Conservation (phyloP, 2,329 filamentous ascomycete species). For the Aschersonia sp. region DNA sequence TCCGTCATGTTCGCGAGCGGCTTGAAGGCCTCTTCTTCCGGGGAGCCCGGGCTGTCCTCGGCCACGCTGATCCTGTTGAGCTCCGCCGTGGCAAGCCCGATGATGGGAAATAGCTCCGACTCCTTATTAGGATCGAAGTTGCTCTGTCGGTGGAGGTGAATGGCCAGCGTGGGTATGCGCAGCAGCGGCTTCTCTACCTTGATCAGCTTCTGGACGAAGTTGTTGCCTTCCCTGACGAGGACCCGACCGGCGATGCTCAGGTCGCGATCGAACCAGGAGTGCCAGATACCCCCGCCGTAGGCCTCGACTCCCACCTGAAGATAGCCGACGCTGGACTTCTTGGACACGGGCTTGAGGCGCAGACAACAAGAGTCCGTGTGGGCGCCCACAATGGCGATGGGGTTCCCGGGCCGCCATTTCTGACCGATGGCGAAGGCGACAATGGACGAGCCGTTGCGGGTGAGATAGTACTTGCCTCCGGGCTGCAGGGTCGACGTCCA, state of each 20-base stretch:
- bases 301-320: constrained; percentile 92
- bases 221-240: constrained; percentile 60
- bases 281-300: constrained; percentile 94
- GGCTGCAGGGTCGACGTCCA: constrained; percentile 71
- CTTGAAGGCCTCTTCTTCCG: constrained; percentile 45
- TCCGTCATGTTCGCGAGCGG: constrained; percentile 66
- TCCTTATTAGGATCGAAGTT: constrained; percentile 95
- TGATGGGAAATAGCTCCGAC: constrained; percentile 86
- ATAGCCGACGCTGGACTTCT: constrained; percentile 75
- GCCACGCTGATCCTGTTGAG: constrained; percentile 51
- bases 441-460: constrained; percentile 83
- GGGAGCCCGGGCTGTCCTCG: constrained; percentile 32
- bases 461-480: constrained; percentile 92
- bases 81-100: constrained; percentile 74
- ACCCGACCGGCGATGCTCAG: constrained; percentile 79
- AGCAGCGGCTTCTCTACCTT: constrained; percentile 85
- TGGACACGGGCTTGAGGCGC: constrained; percentile 86
- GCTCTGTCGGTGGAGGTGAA: constrained; percentile 78
- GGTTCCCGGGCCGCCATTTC: constrained; percentile 83
- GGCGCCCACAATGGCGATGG: constrained; percentile 84
- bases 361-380: constrained; percentile 93
- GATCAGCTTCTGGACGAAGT: constrained; percentile 70
- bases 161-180: constrained; percentile 83
- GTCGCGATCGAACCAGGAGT: constrained; percentile 96
- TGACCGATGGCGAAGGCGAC: constrained; percentile 84